Evolutionary conservation across 2,329 filamentous ascomycete species (phyloP), one percentile per base, ranked within the genome.

Genomic region (Aspergillus clavatus): DNA sequence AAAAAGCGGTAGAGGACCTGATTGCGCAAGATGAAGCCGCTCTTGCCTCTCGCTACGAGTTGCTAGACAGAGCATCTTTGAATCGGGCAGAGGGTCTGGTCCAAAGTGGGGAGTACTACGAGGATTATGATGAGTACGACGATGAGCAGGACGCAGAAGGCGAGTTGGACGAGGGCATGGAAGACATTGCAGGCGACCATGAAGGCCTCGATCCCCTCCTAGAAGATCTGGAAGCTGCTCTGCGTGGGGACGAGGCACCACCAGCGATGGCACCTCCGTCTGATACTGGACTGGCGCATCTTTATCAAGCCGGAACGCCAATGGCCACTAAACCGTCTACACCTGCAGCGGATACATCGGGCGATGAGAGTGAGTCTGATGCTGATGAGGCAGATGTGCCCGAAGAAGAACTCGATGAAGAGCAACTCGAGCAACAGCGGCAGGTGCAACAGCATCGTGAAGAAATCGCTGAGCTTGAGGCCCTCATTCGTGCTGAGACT

Each of bases 1-100:
- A 95, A 60, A 81, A 83, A 45, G 81, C 87, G 55, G 87, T 94
- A 26, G 82, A 89, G 52, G 78, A 84, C 36, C 71, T 95, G 26
- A 74, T 94, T 3, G 77, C 78, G 36, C 81, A 83, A 31, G 89
- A 95, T 57, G 75, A 77, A 42, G 75, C 76, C 29, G 79, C 82
- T 4, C 53, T 75, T 2, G 78, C 63, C 12, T 80, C 83, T 11
- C 75, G 73, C 41, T 86, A 80, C 57, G 82, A 89, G 59, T 73
- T 86, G 58, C 71, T 86, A 40, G 81, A 86, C 48, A 66, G 65
- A 26, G 60, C 70, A n/a, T 65, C 70, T 18, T 60, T 73, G n/a
- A 66, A 61, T 65, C 79, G 62, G 16, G 66, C 66, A 4, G 63
- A 68, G 40, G 63, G 65, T 16, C 58, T 63, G 21, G 59, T 64